A percentile compares a stretch with the other conserved stretches of the same genome.
Conservation (phyloP, 2,329 filamentous ascomycete genomes). For the Penicillium psychrosexuale region DNA sequence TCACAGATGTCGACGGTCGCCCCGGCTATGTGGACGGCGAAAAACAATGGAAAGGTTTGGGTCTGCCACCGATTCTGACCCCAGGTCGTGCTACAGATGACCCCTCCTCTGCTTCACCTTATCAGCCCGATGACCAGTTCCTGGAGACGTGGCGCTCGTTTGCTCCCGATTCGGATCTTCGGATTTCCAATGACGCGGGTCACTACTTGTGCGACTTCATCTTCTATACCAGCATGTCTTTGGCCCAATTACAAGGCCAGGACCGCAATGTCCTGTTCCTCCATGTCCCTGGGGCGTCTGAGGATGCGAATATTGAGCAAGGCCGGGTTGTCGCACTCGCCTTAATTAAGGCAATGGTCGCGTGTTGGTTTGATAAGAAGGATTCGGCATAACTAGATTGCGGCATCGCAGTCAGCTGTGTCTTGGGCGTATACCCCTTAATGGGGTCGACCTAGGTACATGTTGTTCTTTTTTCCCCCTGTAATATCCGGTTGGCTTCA, state of each 20-base stretch:
- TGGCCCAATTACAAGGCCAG: constrained; percentile 30
- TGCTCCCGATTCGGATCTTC: constrained; percentile 40
- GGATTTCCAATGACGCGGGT: constrained; percentile 67
- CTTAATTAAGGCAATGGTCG: constrained; percentile 44
- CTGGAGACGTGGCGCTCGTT: constrained; percentile 35
- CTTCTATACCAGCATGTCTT: constrained; percentile 65
- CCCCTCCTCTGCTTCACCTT: constrained; percentile 16
- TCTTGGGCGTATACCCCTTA: neutral
- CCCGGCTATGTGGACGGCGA: constrained; percentile 46
- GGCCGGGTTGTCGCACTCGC: constrained; percentile 43
- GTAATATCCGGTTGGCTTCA: neutral
- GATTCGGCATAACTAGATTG: constrained; percentile 1
- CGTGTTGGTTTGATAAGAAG: constrained; percentile 38
- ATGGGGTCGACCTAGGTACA: neutral
- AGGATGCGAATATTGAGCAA: constrained; percentile 45
- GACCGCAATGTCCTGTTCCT: constrained; percentile 61
- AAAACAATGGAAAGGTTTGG: constrained; percentile 53
- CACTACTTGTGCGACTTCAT: constrained; percentile 76
- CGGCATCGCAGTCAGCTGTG: neutral
- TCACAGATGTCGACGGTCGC: constrained; percentile 65
- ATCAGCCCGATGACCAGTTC: constrained; percentile 35
- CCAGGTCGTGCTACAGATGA: constrained; percentile 41
- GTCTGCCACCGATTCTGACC: constrained; percentile 51
- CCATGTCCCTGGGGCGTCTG: constrained; percentile 64
- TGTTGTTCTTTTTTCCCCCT: neutral